Percentiles rank a stretch among this genome's conserved stretches.
phyloP scores from a whole-genome alignment of 139 green algal species.

The Chlorella sp. region DNA sequence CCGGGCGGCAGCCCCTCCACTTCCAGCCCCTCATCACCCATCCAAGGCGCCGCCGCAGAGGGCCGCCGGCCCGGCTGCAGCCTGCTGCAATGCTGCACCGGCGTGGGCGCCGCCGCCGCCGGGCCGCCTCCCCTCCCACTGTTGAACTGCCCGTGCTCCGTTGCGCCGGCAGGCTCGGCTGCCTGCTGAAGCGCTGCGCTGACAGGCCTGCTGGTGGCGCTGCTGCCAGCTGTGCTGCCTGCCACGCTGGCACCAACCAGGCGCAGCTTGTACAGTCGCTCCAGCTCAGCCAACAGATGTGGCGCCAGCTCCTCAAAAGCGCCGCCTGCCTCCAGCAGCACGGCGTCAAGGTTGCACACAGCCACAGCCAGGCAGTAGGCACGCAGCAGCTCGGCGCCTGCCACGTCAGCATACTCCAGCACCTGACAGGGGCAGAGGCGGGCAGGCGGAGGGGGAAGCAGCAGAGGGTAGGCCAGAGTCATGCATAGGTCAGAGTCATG shows the following conservation, averaged over 20 bases:
- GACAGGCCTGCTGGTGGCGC: slow-evolving; percentile 31
- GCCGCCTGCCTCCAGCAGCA: slow-evolving; percentile 67
- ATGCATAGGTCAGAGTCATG: not conserved
- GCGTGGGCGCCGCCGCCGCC: not conserved
- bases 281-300: slow-evolving; percentile 72
- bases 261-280: slow-evolving; percentile 51
- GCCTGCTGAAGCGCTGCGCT: not conserved
- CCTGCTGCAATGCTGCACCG: not conserved
- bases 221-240: not conserved
- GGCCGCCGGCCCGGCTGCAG: slow-evolving; percentile 53
- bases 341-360: slow-evolving; percentile 78
- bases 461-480: not conserved
- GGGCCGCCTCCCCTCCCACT: not conserved
- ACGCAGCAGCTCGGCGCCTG: slow-evolving; percentile 69
- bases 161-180: not conserved
- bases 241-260: not conserved
- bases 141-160: not conserved
- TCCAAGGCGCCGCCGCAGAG: slow-evolving; percentile 27
- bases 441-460: not conserved
- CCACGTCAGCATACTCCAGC: slow-evolving; percentile 84
- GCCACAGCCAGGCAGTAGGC: slow-evolving; percentile 73
- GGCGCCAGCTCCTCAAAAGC: slow-evolving; percentile 54
- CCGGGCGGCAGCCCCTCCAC: not conserved
- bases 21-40: not conserved
- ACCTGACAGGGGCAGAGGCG: slow-evolving; percentile 46